phyloP scores from a whole-genome alignment of 2,329 filamentous ascomycete species.

The Alternaria rosae region DNA sequence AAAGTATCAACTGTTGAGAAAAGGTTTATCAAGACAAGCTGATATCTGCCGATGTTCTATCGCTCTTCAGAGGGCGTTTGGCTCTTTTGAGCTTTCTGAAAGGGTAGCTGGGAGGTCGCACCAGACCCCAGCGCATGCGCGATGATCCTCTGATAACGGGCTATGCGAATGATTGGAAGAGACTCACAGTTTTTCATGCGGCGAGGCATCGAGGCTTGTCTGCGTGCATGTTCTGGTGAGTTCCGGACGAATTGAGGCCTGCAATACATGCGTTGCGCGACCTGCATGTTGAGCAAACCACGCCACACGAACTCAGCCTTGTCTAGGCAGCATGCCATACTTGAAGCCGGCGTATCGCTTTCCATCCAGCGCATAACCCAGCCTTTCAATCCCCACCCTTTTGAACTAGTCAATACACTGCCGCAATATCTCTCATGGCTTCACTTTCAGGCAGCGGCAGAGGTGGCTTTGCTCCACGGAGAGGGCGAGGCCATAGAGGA shows the following conservation, averaged over 20 bases:
- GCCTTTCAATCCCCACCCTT: not conserved
- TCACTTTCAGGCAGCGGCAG: constrained; percentile 16
- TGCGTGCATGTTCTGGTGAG: constrained; percentile 27
- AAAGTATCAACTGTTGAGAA: not conserved
- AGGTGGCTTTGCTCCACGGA: constrained; percentile 35
- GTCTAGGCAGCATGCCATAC: constrained; percentile 25
- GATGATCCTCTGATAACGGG: constrained; percentile 15
- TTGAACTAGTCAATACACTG: not conserved
- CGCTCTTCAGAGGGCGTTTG: not conserved
- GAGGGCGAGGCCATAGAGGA: constrained; percentile 25
- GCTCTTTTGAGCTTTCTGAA: not conserved
- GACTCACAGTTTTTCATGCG: constrained; percentile 15
- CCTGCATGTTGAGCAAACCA: constrained; percentile 24
- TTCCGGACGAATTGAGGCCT: constrained; percentile 22
- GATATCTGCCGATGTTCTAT: not conserved
- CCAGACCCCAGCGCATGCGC: constrained; percentile 14
- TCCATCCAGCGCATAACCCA: not conserved
- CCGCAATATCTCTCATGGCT: constrained; percentile 10
- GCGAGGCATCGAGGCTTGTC: constrained; percentile 12
- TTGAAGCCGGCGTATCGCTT: constrained; percentile 1
- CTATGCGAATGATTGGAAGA: constrained; percentile 39
- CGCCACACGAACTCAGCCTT: constrained; percentile 38
- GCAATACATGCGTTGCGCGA: constrained; percentile 25
- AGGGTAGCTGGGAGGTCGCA: constrained; percentile 3
- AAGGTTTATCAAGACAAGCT: not conserved